phyloP scores from a whole-genome alignment of 176 grass and related monocot genomes.

The Saccharum spontaneum region DNA sequence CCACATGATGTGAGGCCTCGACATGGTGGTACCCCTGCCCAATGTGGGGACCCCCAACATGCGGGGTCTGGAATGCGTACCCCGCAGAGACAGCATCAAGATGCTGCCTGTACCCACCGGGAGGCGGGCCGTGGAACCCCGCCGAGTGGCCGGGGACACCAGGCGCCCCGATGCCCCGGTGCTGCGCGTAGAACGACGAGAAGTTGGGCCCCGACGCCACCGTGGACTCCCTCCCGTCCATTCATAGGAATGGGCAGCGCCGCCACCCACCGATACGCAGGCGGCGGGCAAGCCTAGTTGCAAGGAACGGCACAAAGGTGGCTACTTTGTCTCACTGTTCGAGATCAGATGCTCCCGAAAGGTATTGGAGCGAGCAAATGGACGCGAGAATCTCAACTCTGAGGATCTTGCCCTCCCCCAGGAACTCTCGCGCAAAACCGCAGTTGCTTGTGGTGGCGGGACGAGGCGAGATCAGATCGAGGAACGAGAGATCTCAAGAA shows the following conservation, averaged over 20 bases:
- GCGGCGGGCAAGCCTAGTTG: conserved; percentile 12
- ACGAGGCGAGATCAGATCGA: conserved; percentile 51
- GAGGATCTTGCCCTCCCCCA: conserved; percentile 26
- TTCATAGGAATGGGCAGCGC: conserved; percentile 56
- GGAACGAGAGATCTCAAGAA: conserved; percentile 21
- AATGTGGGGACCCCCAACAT: conserved; percentile 37
- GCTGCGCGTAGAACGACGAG: conserved; percentile 54
- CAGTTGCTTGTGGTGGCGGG: not conserved
- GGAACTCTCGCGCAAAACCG: not conserved
- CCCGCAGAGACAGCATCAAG: conserved; percentile 49
- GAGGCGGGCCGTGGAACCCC: conserved; percentile 32
- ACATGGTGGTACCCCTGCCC: conserved; percentile 51
- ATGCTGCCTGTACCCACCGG: conserved; percentile 39
- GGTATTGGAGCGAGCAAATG: conserved; percentile 31
- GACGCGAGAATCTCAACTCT: conserved; percentile 28
- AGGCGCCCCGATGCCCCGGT: conserved; percentile 34
- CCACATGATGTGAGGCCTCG: conserved; percentile 32
- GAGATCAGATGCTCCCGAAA: conserved; percentile 28
- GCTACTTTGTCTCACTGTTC: conserved; percentile 30
- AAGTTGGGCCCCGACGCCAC: conserved; percentile 52
- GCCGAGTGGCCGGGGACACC: conserved; percentile 13
- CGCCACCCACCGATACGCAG: not conserved
- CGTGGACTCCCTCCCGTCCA: conserved; percentile 67
- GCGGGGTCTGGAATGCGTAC: conserved; percentile 35
- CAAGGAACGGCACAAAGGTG: conserved; percentile 30